These are phyloP conservation scores for Alloteropsis semialata DNA, from an alignment of 176 grass and related monocot genomes.

Conservation along the genomic window DNA sequence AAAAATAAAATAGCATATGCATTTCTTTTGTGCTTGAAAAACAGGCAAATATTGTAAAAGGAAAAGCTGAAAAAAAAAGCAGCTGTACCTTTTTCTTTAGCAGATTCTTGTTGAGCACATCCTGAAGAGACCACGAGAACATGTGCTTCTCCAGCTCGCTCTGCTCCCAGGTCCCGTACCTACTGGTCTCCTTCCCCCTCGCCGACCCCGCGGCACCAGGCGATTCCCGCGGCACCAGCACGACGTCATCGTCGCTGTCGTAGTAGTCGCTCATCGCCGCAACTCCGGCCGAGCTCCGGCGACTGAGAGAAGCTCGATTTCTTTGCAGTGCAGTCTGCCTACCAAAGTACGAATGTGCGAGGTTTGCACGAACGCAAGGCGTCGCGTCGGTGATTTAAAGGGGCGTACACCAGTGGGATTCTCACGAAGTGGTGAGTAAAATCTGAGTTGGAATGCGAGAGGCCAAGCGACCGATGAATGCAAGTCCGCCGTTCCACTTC, in stretches of 20 bases:
- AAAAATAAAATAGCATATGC: background rate
- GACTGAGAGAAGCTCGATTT: background rate
- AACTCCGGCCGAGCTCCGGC: background rate
- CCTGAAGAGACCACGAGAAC: slow-evolving; percentile 49
- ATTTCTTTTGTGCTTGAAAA: background rate
- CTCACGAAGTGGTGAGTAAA: background rate
- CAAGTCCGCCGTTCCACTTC: background rate
- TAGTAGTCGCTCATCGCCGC: slow-evolving; percentile 27
- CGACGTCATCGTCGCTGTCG: slow-evolving; percentile 34
- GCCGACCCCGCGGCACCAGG: background rate
- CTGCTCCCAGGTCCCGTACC: slow-evolving; percentile 19
- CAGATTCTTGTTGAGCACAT: slow-evolving; percentile 47
- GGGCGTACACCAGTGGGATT: background rate
- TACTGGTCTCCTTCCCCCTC: background rate
- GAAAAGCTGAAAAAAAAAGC: too few relatives aligned
- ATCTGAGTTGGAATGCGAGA: background rate
- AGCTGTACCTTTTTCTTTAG: slow-evolving; percentile 38
- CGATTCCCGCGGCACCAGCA: background rate
- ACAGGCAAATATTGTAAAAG: background rate
- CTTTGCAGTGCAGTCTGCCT: background rate
- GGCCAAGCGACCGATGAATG: background rate
- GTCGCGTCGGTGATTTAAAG: background rate
- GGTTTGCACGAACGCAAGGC: background rate
- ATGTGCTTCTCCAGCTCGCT: slow-evolving; percentile 35
- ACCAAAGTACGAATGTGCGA: background rate